Evolutionary conservation across 257 asterid species (phyloP), one percentile per base, ranked within the genome.

Genomic region (Ajuga chamaepitys): DNA sequence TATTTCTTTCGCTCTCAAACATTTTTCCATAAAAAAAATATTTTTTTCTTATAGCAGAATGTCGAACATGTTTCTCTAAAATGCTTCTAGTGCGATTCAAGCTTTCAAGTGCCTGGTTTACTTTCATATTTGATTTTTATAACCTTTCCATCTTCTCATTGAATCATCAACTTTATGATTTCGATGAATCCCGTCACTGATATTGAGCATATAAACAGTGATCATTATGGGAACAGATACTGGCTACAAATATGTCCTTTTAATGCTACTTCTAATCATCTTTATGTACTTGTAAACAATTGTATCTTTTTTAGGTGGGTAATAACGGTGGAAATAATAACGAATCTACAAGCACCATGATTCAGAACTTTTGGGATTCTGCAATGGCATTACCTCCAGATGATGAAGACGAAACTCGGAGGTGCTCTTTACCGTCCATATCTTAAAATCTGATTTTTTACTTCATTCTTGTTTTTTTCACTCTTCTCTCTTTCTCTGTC

Each of bases 301-400:
- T 56, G 40, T 17, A 30, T 57, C 59, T 52, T 57, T 32, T 62
- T 2, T 70, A 94, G 99, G 95, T 90, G 71, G 97, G 97, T 56
- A 82, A 42, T 77, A 73, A 83, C 70, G 83, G 86, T 62, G 99
- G 95, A 72, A 80, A 60, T 12, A 79, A 61, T 48, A 77, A 75
- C 38, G 99, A 94, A 80, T 76, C 95, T 61, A 77, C 97, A 62
- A 88, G 73, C 72, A 69, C 78, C 55, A 77, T 90, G 99, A 83
- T 94, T 88, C 99, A 90, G 75, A 94, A 72, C 25, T 90, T 94
- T 70, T 94, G 97, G 97, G 99, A 94, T 81, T 88, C 96, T 40
- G 99, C 99, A 7, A 88, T 94, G 86, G 94, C 91, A 22, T 77
- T 85, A 70, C 67, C 78, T 70, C 95, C 88, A 7, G 91, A 89